A percentile compares a stretch with the other conserved stretches of the same genome.
These are phyloP conservation scores for Claviceps sorghi DNA, from an alignment of 2,329 filamentous ascomycete genomes.

Conservation along the genomic window DNA sequence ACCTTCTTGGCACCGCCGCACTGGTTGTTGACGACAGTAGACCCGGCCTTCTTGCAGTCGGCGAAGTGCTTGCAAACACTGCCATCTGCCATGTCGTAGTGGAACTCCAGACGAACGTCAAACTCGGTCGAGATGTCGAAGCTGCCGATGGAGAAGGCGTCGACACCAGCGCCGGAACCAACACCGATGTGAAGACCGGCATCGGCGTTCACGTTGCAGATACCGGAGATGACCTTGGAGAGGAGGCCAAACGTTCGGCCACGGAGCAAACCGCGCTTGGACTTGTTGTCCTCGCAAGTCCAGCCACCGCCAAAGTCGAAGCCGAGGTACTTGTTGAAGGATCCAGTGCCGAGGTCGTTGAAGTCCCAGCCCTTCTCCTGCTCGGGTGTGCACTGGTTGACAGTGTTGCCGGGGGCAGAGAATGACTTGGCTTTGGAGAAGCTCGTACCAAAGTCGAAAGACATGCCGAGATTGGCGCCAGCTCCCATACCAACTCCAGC, in stretches of 20 bases:
- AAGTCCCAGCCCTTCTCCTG: constrained; percentile 63
- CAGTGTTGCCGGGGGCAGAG: constrained; percentile 53
- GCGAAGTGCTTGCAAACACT: constrained; percentile 66
- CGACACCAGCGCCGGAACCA: constrained; percentile 23
- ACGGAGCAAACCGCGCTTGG: constrained; percentile 42
- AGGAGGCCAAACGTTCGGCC: constrained; percentile 28
- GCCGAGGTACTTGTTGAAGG: constrained; percentile 52
- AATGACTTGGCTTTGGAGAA: constrained; percentile 31
- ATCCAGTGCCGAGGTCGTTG: constrained; percentile 44
- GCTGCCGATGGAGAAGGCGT: constrained; percentile 55
- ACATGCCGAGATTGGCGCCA: not conserved
- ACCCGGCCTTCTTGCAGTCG: constrained; percentile 52
- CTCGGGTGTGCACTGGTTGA: constrained; percentile 62
- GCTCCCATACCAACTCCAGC: not conserved
- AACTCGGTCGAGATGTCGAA: constrained; percentile 62
- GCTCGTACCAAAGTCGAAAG: constrained; percentile 2
- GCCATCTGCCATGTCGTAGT: constrained; percentile 76
- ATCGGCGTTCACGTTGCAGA: constrained; percentile 28
- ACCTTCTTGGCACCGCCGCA: constrained; percentile 84
- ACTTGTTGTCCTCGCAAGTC: constrained; percentile 44
- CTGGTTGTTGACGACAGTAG: constrained; percentile 65
- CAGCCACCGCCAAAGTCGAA: constrained; percentile 61
- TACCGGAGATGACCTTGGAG: constrained; percentile 47
- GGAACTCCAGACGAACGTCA: constrained; percentile 68
- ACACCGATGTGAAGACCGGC: constrained; percentile 45